phyloP scores from a whole-genome alignment of 129 eudicot genomes.

The Flaveria robusta region DNA sequence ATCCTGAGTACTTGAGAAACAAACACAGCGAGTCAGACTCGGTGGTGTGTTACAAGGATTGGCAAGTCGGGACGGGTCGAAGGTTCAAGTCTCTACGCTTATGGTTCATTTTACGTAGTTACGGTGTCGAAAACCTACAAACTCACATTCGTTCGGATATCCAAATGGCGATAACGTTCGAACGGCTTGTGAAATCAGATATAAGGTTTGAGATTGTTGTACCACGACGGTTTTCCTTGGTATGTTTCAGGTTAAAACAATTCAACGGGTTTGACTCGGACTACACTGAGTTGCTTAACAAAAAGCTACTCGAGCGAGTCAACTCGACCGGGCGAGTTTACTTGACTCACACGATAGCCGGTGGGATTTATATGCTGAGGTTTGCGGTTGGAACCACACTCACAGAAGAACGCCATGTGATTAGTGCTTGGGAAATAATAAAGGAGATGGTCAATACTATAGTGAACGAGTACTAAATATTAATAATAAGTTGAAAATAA shows the following conservation, averaged over 20 bases:
- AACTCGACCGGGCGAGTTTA: conserved; percentile 51
- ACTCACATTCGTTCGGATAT: conserved; percentile 43
- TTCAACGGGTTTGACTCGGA: conserved; percentile 22
- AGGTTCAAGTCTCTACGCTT: conserved; percentile 45
- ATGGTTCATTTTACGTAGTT: conserved; percentile 52
- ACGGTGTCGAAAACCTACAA: conserved; percentile 47
- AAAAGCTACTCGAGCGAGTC: conserved; percentile 39
- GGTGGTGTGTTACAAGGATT: conserved; percentile 57
- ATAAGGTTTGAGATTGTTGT: conserved; percentile 43
- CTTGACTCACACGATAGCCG: conserved; percentile 44
- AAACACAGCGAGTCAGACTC: conserved; percentile 35
- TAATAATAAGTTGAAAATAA: too few relatives aligned
- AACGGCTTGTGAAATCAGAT: conserved; percentile 34
- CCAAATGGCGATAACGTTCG: conserved; percentile 44
- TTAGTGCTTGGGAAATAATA: conserved; percentile 48
- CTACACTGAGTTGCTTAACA: conserved; percentile 34
- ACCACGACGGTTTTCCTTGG: conserved; percentile 47
- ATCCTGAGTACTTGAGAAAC: conserved; percentile 57
- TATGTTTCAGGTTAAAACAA: conserved; percentile 50
- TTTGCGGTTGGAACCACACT: conserved; percentile 54
- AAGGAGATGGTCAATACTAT: conserved; percentile 43
- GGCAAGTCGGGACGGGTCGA: conserved; percentile 56
- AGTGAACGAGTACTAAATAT: conserved; percentile 9
- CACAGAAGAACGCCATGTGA: conserved; percentile 49
- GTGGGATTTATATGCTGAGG: conserved; percentile 47